A percentile compares a stretch with the other conserved stretches of the same genome.
Conservation (phyloP, 2,329 filamentous ascomycete species). For the Penicillium sp. region DNA sequence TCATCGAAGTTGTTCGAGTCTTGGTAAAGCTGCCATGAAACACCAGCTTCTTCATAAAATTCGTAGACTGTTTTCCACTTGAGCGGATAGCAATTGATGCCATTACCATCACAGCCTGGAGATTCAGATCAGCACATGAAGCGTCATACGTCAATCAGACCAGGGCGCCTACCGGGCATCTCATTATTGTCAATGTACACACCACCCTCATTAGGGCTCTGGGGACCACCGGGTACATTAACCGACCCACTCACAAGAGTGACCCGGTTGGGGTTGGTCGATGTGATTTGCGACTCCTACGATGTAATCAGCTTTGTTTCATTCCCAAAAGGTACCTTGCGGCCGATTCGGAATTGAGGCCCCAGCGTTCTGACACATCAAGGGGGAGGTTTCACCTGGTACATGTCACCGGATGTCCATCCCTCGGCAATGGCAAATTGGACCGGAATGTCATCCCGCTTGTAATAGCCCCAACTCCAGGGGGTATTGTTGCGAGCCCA, state of each 20-base stretch:
- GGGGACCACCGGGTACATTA: conserved; percentile 46
- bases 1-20: conserved; percentile 50
- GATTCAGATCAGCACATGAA: background rate
- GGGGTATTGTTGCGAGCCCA: conserved; percentile 52
- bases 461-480: conserved; percentile 49
- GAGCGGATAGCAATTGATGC: conserved; percentile 49
- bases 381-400: conserved; percentile 35
- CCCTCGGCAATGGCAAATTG: conserved; percentile 52
- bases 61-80: conserved; percentile 51
- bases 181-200: conserved; percentile 49
- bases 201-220: conserved; percentile 40
- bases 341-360: background rate
- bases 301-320: background rate
- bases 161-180: conserved; percentile 34
- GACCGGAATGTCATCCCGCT: conserved; percentile 48
- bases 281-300: conserved; percentile 46
- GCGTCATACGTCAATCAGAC: background rate
- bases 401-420: conserved; percentile 54
- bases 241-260: conserved; percentile 48
- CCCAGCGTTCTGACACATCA: background rate
- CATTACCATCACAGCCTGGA: conserved; percentile 38
- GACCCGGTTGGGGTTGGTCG: conserved; percentile 50
- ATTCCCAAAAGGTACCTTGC: no score
- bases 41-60: conserved; percentile 44
- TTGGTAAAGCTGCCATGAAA: conserved; percentile 49